Evolutionary conservation across 257 asterid species (phyloP), one percentile per base, ranked within the genome.

Genomic region (Haberlea rhodopensis): DNA sequence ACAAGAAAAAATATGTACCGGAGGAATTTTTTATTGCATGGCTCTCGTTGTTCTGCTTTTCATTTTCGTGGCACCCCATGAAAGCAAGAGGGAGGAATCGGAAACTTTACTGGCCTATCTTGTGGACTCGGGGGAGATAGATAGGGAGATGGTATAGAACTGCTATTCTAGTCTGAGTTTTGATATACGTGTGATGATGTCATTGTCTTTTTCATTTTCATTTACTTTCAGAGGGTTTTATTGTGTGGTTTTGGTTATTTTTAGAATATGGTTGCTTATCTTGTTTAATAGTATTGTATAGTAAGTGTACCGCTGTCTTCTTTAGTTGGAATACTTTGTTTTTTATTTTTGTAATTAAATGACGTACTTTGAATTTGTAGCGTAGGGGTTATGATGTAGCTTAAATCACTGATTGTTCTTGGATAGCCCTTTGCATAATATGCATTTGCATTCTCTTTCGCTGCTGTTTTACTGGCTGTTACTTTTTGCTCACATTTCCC

Each of bases 111-210:
- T 85, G 19, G 73, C 74, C 9, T 73, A 70, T 74, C 77, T 84
- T 22, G 67, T 83, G 19, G 76, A 82, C 70, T 76, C 78, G 6
- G 83, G 85, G 71, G 83, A 75, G 74, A 84, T 77, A 4, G 80
- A 76, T 61, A 75, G 71, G 57, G 85, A 87, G 54, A 74, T 69
- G 99, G 97, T 92, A 83, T 58, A 45, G 0, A 43, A 31, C 62
- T 76, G 54, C 48, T 59, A 2, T 57, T 62, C 60, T 72, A 51
- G 27, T 65, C 62, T n/a, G 15, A 63, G 7, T 69, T 75, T 6
- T 40, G 52, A 23, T 67, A 61, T 69, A 28, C 48, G 54, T 64
- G 22, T 27, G 21, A 10, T 20, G 13, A 21, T 8, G 45, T 10
- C 24, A 34, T 25, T 25, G 18, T 8, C 5, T 11, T 26, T 16